Evolutionary conservation across 352 stramenopile genomes (phyloP), one percentile per base, ranked within the genome.

Genomic region (Pythium aquatile): DNA sequence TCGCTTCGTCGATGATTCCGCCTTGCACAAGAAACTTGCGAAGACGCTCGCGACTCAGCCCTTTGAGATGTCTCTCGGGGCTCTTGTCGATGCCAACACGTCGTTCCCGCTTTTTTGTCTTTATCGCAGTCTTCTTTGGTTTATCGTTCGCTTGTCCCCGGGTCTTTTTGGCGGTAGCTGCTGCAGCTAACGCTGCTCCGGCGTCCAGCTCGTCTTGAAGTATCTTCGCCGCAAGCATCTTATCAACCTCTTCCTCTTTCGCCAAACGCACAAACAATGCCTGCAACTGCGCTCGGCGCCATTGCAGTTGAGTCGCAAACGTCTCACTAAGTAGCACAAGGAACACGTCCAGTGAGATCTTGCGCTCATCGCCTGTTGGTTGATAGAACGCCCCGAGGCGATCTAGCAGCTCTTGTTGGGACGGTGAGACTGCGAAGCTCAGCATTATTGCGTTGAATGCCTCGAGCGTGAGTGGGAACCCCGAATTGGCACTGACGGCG

Each of bases 281-380:
- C 0, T 66, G 66, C 7, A 87, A 58, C 33, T 80, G 76, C 29
- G 73, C 68, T 28, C 75, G 77, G 1, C 76, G 74, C 77, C 78
- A 88, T 11, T 77, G 60, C 2, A 77, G 26, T 57, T 90, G 81
- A 17, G 72, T 68, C 3, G 61, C 60, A 61, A 81, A 90, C 48
- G 69, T 63, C 42, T 86, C 79, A 40, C 83, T 65, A 0, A 82
- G 37, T 0, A 90, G 57, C 4, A 73, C 65, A 5, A 87, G 66
- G 29, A 84, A 85, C 3, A 90, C 62, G 17, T 85, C 77, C 10
- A 73, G 40, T 2, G 78, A 59, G 17, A 90, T 53, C 44, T 88
- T 87, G 6, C 66, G 70, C 42, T 90, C 79, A n/a, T 88, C 78
- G 3, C 77, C 78, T 14, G 70, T 87, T 35, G 76, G 58, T 17